phyloP scores from a whole-genome alignment of 2,329 filamentous ascomycete species.

The Epichloe aotearoae region DNA sequence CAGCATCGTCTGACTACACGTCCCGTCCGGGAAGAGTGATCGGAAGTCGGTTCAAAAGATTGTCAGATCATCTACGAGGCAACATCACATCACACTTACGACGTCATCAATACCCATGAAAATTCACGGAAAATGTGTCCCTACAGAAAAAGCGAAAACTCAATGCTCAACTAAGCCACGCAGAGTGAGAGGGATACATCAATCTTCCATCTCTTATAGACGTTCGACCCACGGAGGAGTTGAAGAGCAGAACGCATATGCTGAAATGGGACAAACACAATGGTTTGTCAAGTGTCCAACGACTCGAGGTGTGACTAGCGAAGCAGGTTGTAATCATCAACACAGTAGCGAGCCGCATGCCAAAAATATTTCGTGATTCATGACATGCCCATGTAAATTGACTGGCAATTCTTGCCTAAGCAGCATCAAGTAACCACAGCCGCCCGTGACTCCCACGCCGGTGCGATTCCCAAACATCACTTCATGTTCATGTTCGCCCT shows the following conservation, averaged over 20 bases:
- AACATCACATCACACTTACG: background rate
- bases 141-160: constrained; percentile 35
- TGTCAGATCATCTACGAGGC: too few relatives aligned
- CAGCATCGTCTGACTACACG: too few relatives aligned
- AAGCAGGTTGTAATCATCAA: background rate
- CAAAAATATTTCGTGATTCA: background rate
- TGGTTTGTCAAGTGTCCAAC: background rate
- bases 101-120: background rate
- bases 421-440: background rate
- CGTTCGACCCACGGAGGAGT: constrained; percentile 38
- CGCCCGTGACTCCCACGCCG: background rate
- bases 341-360: background rate
- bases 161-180: constrained; percentile 29
- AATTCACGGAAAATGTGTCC: constrained; percentile 21
- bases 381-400: background rate
- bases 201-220: constrained; percentile 42
- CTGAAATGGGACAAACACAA: constrained; percentile 30
- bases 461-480: constrained; percentile 10
- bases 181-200: constrained; percentile 39
- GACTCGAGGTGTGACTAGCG: background rate
- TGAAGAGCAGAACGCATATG: constrained; percentile 38
- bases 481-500: constrained; percentile 27
- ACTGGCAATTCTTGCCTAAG: background rate
- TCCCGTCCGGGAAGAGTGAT: too few relatives aligned
- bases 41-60: too few relatives aligned